phyloP scores from a whole-genome alignment of 331 rosid species.

The Quercus phellos region DNA sequence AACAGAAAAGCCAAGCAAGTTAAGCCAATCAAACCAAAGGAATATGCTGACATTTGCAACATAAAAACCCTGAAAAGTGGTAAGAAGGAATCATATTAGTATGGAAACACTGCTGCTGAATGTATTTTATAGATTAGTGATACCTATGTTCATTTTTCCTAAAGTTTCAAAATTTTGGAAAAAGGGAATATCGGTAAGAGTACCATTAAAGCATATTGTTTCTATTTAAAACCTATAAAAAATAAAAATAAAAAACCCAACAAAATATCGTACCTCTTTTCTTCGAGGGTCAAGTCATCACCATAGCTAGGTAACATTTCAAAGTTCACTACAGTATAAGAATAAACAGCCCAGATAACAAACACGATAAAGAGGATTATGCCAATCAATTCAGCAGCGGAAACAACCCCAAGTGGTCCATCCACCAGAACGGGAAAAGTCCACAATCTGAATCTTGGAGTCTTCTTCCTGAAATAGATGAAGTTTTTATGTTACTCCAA shows the following conservation, averaged over 20 bases:
- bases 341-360: constrained; percentile 59
- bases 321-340: constrained; percentile 36
- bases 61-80: constrained; percentile 1
- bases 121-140: neutral
- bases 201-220: neutral
- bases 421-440: constrained; percentile 75
- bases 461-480: constrained; percentile 44
- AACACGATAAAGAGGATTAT: constrained; percentile 48
- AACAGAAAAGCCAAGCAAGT: constrained; percentile 69
- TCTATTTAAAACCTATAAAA: neutral
- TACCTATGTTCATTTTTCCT: neutral
- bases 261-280: constrained; percentile 37
- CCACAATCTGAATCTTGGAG: constrained; percentile 62
- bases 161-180: neutral
- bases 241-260: neutral
- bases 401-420: constrained; percentile 84
- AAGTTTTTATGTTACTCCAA: neutral
- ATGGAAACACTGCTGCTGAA: neutral
- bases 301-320: constrained; percentile 11
- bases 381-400: constrained; percentile 72
- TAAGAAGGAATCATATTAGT: neutral
- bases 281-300: constrained; percentile 17
- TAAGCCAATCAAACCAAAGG: constrained; percentile 58
- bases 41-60: constrained; percentile 20
- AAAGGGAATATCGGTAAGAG: neutral